Conservation (phyloP, 805 yeast species). For the Dipodascus albidus region DNA sequence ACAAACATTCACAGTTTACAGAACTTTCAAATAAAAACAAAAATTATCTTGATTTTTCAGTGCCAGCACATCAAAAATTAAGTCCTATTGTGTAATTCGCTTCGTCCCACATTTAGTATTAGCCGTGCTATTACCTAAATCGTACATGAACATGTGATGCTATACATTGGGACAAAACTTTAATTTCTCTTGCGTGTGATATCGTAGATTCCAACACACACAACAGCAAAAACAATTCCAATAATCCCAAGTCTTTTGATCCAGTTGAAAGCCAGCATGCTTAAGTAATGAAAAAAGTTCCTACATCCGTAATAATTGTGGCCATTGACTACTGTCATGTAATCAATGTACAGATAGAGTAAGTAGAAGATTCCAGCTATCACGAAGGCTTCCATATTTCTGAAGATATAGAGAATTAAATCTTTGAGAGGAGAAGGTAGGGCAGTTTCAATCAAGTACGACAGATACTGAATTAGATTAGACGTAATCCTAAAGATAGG, state of each 20-base stretch:
- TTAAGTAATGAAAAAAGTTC: background rate
- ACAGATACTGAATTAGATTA: background rate
- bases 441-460: background rate
- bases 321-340: background rate
- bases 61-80: background rate
- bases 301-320: background rate
- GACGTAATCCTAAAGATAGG: too few species aligned
- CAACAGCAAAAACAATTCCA: background rate
- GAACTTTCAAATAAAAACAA: background rate
- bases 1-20: too few species aligned
- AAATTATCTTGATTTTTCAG: background rate
- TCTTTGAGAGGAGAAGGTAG: background rate
- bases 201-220: background rate
- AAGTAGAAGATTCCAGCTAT: background rate
- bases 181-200: background rate
- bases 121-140: background rate
- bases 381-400: background rate
- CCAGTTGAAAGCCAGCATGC: background rate
- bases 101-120: background rate
- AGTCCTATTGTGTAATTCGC: too few species aligned
- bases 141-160: background rate
- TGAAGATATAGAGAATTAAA: background rate
- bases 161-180: background rate
- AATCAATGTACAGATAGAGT: background rate
- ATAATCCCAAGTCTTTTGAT: background rate